Evolutionary conservation across 2,329 filamentous ascomycete species (phyloP), one percentile per base, ranked within the genome.

Genomic region (Calonectria ilicicola): DNA sequence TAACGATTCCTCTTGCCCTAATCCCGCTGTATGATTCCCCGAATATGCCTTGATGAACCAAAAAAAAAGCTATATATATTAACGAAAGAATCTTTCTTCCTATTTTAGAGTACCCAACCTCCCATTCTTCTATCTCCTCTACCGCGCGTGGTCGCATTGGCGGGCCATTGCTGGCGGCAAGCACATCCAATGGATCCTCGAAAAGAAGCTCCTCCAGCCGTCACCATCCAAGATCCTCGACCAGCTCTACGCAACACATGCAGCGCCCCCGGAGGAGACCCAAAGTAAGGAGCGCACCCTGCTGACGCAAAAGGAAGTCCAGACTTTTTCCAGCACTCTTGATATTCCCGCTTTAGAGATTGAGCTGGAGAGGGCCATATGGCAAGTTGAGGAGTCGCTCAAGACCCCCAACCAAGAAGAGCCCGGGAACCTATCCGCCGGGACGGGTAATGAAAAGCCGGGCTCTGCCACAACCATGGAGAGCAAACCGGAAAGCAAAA

Each of bases 61-160:
- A 40, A 38, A 26, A 40, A 12, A 60, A 60, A 15, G 10, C 7
- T 8, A 58, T 15, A 56, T 19, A 62, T 21, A 8, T 42, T 32
- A 19, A 66, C 27, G 40, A 51, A 51, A 26, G 32, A 19, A 19
- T 9, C 21, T 23, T 9, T 27, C 23, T 23, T 47, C 21, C n/a
- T 14, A 9, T 12, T 47, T 23, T 77, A 97, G 95, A 74, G 89
- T 98, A 75, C 96, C 96, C 42, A 98, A 99, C 82, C 87, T 99
- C 15, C 97, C 97, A 21, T 98, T 98, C 87, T 98, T 98, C 87
- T 99, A 98, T 83, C 90, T 98, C 47, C 91, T 91, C 21, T 99
- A 97, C 86, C 91, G 97, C 75, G 93, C 95, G 29, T 98, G 94
- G 93, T 97, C 94, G 23, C 95, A 98, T 84, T 98, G 94, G 91